Evolutionary conservation across 2,329 filamentous ascomycete genomes (phyloP).

Genomic region (Nigrograna mackinnonii): DNA sequence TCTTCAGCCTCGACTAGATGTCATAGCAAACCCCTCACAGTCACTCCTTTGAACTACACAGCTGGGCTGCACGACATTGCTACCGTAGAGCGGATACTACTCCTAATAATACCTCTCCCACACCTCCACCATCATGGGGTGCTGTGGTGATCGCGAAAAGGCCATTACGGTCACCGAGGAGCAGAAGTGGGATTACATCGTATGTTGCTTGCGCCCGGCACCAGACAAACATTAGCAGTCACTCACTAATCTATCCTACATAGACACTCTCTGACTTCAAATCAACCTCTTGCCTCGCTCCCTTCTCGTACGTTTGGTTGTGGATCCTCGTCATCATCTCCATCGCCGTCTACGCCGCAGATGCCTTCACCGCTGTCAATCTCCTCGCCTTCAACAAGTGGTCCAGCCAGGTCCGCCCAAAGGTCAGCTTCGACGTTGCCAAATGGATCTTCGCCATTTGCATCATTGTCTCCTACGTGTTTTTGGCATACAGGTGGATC

Average conservation of each 20-base stretch:
- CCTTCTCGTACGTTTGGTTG: constrained; percentile 82
- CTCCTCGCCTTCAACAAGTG: constrained; percentile 86
- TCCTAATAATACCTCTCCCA: constrained; percentile 26
- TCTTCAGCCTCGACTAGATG: constrained; percentile 23
- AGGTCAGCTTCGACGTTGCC: constrained; percentile 74
- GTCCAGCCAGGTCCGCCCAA: constrained; percentile 81
- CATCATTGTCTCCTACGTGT: constrained; percentile 87
- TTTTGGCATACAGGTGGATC: constrained; percentile 79
- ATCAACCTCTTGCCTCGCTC: constrained; percentile 74
- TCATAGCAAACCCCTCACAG: constrained; percentile 23
- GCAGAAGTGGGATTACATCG: constrained; percentile 86
- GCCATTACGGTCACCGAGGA: constrained; percentile 45
- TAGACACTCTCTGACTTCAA: constrained; percentile 74
- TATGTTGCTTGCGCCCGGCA: no score
- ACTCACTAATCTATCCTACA: not conserved
- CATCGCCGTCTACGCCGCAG: constrained; percentile 82
- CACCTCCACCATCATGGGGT: constrained; percentile 32
- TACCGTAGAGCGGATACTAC: constrained; percentile 37
- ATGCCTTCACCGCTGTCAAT: constrained; percentile 92
- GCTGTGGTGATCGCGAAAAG: constrained; percentile 43
- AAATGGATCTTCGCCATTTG: constrained; percentile 96
- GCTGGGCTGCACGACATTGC: constrained; percentile 36
- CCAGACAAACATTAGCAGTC: constrained; percentile 22
- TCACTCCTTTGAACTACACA: constrained; percentile 37
- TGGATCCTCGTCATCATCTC: constrained; percentile 80